Evolutionary conservation across 352 stramenopile species (phyloP).

Genomic region (Phytophthora ramorum): DNA sequence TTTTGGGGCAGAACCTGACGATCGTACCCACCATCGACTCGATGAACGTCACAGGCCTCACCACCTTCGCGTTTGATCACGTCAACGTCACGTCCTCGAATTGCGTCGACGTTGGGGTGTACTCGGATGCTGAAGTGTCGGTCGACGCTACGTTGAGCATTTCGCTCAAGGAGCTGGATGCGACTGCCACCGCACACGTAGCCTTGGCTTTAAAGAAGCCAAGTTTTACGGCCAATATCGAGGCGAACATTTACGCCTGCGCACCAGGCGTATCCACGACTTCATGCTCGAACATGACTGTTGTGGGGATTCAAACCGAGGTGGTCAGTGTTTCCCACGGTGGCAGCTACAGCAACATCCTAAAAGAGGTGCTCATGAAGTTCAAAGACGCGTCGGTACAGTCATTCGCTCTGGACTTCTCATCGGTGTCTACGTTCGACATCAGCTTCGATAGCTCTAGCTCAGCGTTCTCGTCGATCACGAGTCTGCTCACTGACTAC

Average conservation of each 20-base stretch:
- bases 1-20: constrained; percentile 48
- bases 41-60: constrained; percentile 52
- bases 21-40: constrained; percentile 52
- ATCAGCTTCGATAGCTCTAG: constrained; percentile 49
- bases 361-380: constrained; percentile 43
- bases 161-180: constrained; percentile 42
- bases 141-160: constrained; percentile 40
- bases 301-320: constrained; percentile 39
- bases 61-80: constrained; percentile 37
- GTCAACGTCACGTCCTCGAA: constrained; percentile 47
- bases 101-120: constrained; percentile 37
- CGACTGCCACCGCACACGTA: constrained; percentile 31
- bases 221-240: constrained; percentile 24
- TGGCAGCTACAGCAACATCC: constrained; percentile 33
- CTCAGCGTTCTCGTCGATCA: constrained; percentile 38
- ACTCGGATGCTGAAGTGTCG: constrained; percentile 41
- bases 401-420: constrained; percentile 41
- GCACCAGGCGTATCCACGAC: constrained; percentile 14
- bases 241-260: constrained; percentile 46
- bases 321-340: constrained; percentile 14
- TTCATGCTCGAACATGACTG: constrained; percentile 50
- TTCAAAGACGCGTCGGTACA: constrained; percentile 40
- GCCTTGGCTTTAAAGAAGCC: constrained; percentile 40
- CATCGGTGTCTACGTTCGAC: constrained; percentile 47
- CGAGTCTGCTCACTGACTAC: constrained; percentile 49